Evolutionary conservation across 176 grass and related monocot genomes (phyloP), one percentile per base, ranked within the genome.

Genomic region (Aegilops tauschii): DNA sequence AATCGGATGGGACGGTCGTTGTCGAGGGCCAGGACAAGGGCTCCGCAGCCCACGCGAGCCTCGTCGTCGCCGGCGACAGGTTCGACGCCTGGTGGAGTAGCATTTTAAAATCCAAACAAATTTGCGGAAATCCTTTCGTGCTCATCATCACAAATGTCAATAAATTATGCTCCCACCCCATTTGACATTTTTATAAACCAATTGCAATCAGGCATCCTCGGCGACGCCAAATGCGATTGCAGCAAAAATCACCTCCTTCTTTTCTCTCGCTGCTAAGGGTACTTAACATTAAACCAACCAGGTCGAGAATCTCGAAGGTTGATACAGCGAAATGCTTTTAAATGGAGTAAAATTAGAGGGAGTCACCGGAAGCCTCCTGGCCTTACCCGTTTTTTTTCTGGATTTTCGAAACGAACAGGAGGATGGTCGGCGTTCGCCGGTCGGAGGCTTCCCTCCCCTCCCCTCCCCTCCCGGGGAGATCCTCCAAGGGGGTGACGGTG

Each of bases 51-150:
- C 42, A 70, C 36, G 70, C 61, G 77, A 29, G 83, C 50, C 88
- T 58, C 42, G 66, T 79, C 90, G 9, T 83, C 75, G 61, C 87
- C 84, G 77, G 87, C 88, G 81, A 86, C 91, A 14, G 85, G 45
- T 54, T 90, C 77, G 64, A 82, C 84, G 65, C 5, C 49, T 29
- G 6, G 50, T 25, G 23, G 23, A 25, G 23, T 0, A 5, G 17
- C 72, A 31, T 73, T 80, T 84, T 61, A 80, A 73, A 88, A 80
- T 18, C 21, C 65, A 3, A 79, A 20, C 31, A 2, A 27, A 81
- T 68, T 68, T 14, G 8, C 30, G 7, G 47, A 56, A 70, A 23
- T 64, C 9, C 59, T 75, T 40, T 93, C 37, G 89, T 69, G 84
- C 81, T 21, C 47, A 82, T 76, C 62, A 86, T 87, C 85, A 72